A percentile compares a stretch with the other conserved stretches of the same genome.
Evolutionary conservation across 176 grass and related monocot genomes (phyloP).

Genomic region (Raddia guianensis): DNA sequence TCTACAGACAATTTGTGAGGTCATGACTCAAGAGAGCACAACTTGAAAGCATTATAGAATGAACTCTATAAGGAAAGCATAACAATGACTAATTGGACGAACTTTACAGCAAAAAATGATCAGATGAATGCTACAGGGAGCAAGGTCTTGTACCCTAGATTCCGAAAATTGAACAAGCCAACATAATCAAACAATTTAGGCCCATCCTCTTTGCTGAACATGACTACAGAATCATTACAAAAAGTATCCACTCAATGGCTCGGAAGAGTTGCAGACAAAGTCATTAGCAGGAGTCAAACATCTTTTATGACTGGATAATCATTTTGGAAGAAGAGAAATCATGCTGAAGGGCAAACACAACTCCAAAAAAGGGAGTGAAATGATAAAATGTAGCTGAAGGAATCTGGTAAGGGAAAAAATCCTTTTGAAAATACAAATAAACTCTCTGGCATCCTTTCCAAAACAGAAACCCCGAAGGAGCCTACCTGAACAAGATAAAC

Average conservation of each 20-base stretch:
- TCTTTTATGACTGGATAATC: not conserved
- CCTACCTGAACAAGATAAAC: not conserved
- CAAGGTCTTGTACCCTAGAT: not conserved
- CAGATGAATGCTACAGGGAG: not conserved
- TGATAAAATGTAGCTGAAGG: not conserved
- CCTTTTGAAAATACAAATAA: not conserved
- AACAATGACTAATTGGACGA: not conserved
- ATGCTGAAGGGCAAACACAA: constrained; percentile 2
- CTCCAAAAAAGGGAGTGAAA: constrained; percentile 2
- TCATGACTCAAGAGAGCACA: not conserved
- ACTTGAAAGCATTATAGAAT: not conserved
- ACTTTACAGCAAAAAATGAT: not conserved
- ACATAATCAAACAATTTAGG: constrained; percentile 13
- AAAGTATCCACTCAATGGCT: not conserved
- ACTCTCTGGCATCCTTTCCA: constrained; percentile 12
- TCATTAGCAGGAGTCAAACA: constrained; percentile 11
- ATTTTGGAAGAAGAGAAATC: not conserved
- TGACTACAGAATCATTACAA: constrained; percentile 1
- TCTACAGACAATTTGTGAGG: not conserved
- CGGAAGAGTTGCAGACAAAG: not conserved
- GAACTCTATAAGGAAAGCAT: constrained; percentile 1
- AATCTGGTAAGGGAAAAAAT: not conserved
- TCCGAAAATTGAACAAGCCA: not conserved
- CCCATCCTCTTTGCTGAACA: constrained; percentile 7
- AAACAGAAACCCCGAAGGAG: constrained; percentile 10